Conservation (phyloP, 352 stramenopile species). For the Stramenopiles sp. region DNA sequence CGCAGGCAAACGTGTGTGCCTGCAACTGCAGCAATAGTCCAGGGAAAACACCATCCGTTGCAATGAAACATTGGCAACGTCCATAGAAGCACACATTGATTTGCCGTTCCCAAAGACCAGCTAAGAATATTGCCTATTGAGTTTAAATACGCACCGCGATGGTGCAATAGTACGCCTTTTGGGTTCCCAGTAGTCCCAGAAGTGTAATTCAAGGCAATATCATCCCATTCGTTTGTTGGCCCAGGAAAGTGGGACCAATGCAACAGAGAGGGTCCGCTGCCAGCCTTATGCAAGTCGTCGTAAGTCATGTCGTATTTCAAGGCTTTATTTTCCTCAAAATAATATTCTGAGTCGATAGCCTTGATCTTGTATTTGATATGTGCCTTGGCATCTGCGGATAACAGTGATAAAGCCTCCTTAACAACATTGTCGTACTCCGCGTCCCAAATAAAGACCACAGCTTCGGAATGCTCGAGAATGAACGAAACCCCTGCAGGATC, state of each 20-base stretch:
- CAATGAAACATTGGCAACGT: conserved; percentile 25
- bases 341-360: not conserved
- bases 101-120: conserved; percentile 13
- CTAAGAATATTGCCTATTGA: conserved; percentile 3
- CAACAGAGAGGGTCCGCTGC: not conserved
- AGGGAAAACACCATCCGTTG: conserved; percentile 24
- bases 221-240: conserved; percentile 20
- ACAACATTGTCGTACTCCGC: not conserved
- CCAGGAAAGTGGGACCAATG: too few relatives aligned
- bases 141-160: conserved; percentile 19
- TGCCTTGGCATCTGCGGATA: not conserved
- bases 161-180: conserved; percentile 23
- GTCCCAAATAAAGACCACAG: conserved; percentile 4
- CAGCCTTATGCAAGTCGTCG: conserved; percentile 8
- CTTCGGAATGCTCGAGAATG: conserved; percentile 14
- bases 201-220: conserved; percentile 25
- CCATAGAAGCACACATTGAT: conserved; percentile 19
- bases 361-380: conserved; percentile 5
- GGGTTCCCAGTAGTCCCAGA: conserved; percentile 25
- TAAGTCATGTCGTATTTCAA: not conserved
- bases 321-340: not conserved
- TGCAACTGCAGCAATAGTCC: too few relatives aligned
- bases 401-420: not conserved
- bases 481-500: conserved; percentile 10
- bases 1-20: conserved; percentile 20